Percentiles rank a stretch among this genome's conserved stretches.
Conservation (phyloP, 192 early-diverging fungal species). For the Coemansia sp. region DNA sequence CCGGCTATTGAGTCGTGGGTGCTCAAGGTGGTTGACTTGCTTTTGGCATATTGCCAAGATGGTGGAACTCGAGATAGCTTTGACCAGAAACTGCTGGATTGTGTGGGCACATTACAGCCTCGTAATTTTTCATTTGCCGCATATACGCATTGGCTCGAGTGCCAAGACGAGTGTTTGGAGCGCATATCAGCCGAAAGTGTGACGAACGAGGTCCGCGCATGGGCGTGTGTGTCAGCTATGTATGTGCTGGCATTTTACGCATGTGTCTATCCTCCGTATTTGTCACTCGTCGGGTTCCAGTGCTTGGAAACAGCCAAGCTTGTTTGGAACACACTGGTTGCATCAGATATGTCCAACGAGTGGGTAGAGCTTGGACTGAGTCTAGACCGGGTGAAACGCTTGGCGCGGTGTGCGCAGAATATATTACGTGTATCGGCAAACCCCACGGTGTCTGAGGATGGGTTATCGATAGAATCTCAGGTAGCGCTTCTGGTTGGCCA, state of each 20-base stretch:
- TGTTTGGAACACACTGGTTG: slow-evolving; percentile 15
- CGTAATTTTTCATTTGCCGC: slow-evolving; percentile 39
- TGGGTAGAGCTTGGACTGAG: too few relatives aligned
- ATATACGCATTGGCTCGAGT: slow-evolving; percentile 45
- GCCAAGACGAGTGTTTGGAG: slow-evolving; percentile 48
- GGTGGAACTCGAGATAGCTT: neutral
- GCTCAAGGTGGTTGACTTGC: neutral
- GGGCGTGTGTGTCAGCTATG: slow-evolving; percentile 29
- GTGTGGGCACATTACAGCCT: neutral
- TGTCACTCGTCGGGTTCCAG: slow-evolving; percentile 37
- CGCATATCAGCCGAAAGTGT: slow-evolving; percentile 1
- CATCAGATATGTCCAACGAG: too few relatives aligned
- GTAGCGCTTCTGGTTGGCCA: neutral
- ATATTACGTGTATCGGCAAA: neutral
- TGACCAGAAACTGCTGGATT: slow-evolving; percentile 4
- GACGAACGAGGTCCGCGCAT: slow-evolving; percentile 8
- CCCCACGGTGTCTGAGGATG: neutral
- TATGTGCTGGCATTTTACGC: slow-evolving; percentile 44
- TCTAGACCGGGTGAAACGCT: neutral
- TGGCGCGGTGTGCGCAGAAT: neutral
- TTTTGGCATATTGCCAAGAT: neutral
- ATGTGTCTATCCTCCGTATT: slow-evolving; percentile 14
- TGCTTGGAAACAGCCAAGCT: slow-evolving; percentile 35
- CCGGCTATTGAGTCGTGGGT: slow-evolving; percentile 28
- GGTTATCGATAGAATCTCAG: neutral